Percentiles rank a stretch among this genome's conserved stretches.
phyloP scores from a whole-genome alignment of 1,284 basidiomycete species.

The Pseudozyma hubeiensis region DNA sequence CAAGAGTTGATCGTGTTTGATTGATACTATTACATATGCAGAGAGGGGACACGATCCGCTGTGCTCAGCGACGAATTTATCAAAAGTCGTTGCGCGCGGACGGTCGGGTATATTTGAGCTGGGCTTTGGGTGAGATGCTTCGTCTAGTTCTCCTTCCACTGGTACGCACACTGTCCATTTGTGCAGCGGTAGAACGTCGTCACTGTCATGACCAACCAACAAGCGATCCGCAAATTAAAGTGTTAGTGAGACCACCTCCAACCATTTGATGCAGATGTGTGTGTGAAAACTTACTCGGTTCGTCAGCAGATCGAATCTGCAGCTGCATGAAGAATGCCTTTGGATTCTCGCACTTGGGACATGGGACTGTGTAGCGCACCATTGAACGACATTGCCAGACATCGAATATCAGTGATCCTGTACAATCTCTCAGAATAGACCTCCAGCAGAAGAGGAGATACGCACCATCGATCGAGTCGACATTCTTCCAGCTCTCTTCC shows the following conservation, averaged over 20 bases:
- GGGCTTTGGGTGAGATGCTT: neutral
- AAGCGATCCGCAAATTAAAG: neutral
- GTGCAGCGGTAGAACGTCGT: constrained; percentile 67
- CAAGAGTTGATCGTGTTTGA: neutral
- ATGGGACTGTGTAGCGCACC: constrained; percentile 68
- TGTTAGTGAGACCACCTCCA: too few species aligned
- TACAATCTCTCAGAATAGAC: neutral
- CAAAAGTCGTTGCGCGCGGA: too few species aligned
- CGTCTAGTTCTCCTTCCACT: constrained; percentile 62
- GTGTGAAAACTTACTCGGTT: constrained; percentile 61
- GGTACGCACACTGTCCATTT: constrained; percentile 54
- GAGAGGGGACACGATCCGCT: neutral
- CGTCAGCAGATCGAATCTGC: constrained; percentile 87
- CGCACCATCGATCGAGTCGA: constrained; percentile 79
- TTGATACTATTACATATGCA: constrained; percentile 1
- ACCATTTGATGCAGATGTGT: too few species aligned
- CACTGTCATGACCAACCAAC: constrained; percentile 37
- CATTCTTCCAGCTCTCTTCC: constrained; percentile 90
- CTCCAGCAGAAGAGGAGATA: neutral
- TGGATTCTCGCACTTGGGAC: constrained; percentile 89
- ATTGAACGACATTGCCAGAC: too few species aligned
- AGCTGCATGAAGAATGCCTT: constrained; percentile 94
- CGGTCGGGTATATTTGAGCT: neutral
- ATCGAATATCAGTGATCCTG: constrained; percentile 1
- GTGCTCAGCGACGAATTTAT: neutral